Conservation (phyloP, 2,329 filamentous ascomycete genomes). For the Xylariaceae sp. region DNA sequence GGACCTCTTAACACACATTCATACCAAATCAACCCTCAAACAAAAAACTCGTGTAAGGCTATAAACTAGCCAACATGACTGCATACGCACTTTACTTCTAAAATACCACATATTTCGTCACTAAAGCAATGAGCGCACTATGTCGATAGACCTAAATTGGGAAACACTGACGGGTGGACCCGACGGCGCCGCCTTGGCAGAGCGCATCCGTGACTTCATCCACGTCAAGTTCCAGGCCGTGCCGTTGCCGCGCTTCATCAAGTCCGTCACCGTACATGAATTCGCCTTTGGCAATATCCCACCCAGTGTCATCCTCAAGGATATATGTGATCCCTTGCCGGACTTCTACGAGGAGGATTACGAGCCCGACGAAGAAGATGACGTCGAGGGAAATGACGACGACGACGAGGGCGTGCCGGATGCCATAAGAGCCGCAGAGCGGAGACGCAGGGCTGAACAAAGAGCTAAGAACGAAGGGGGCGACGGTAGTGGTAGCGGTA, state of each 20-base stretch:
- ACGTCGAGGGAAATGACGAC: constrained; percentile 51
- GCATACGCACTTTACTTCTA: background rate
- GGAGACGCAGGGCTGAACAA: constrained; percentile 44
- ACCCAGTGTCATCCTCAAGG: constrained; percentile 90
- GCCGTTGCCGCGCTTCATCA: constrained; percentile 91
- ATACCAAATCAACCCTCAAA: background rate
- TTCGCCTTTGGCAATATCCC: constrained; percentile 89
- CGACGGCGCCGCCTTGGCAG: constrained; percentile 84
- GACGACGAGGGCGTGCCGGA: constrained; percentile 43
- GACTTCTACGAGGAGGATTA: constrained; percentile 93
- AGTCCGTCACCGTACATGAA: constrained; percentile 90
- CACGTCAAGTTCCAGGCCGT: constrained; percentile 96
- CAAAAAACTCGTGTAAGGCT: background rate
- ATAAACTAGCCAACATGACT: background rate
- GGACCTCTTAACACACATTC: background rate
- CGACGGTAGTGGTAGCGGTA: background rate
- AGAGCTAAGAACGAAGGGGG: constrained; percentile 36
- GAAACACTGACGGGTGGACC: constrained; percentile 87
- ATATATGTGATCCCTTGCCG: constrained; percentile 92
- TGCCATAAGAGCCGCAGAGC: constrained; percentile 45
- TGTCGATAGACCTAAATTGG: constrained; percentile 99
- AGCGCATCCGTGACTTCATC: constrained; percentile 89
- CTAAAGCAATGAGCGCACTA: constrained; percentile 46
- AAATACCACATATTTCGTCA: no score
- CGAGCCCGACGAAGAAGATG: constrained; percentile 66